Percentiles rank a stretch among this genome's conserved stretches.
These are phyloP conservation scores for Flaveria brownii DNA, from an alignment of 129 eudicot species.

Conservation along the genomic window DNA sequence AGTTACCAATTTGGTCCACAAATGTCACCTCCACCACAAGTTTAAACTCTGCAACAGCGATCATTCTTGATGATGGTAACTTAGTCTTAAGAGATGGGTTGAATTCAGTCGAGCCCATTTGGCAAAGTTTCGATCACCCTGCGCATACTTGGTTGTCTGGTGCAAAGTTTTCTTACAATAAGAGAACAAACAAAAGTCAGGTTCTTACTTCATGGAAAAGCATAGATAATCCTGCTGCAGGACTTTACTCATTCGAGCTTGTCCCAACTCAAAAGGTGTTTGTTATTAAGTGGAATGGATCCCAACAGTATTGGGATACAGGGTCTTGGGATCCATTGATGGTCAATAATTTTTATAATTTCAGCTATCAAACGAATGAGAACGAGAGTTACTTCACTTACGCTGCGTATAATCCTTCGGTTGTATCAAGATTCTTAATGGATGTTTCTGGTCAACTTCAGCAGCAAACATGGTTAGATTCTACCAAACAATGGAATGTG, in stretches of 20 bases:
- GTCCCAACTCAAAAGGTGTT: conserved; percentile 17
- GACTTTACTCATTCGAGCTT: conserved; percentile 49
- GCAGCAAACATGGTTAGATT: conserved; percentile 52
- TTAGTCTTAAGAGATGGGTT: conserved; percentile 39
- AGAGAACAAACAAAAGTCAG: conserved; percentile 31
- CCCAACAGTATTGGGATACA: conserved; percentile 44
- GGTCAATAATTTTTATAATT: conserved; percentile 41
- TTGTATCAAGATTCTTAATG: conserved; percentile 47
- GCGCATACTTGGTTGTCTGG: conserved; percentile 50
- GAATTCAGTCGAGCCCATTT: conserved; percentile 28
- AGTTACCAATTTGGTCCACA: conserved; percentile 65
- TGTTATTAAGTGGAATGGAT: conserved; percentile 44
- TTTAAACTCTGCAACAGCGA: conserved; percentile 31
- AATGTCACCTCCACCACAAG: conserved; percentile 21
- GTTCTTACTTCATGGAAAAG: conserved; percentile 60
- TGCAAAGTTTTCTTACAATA: conserved; percentile 46
- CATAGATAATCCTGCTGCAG: conserved; percentile 48
- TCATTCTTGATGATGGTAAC: conserved; percentile 54
- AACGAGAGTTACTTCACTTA: conserved; percentile 64
- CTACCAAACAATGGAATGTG: conserved; percentile 44
- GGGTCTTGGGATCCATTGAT: conserved; percentile 59
- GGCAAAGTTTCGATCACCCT: conserved; percentile 67
- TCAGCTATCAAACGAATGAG: conserved; percentile 39
- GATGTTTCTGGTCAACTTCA: conserved; percentile 56
- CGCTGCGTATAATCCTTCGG: conserved; percentile 27